A percentile compares a stretch with the other conserved stretches of the same genome.
phyloP scores from a whole-genome alignment of 1,139 yeast species.

The Candida albicans region DNA sequence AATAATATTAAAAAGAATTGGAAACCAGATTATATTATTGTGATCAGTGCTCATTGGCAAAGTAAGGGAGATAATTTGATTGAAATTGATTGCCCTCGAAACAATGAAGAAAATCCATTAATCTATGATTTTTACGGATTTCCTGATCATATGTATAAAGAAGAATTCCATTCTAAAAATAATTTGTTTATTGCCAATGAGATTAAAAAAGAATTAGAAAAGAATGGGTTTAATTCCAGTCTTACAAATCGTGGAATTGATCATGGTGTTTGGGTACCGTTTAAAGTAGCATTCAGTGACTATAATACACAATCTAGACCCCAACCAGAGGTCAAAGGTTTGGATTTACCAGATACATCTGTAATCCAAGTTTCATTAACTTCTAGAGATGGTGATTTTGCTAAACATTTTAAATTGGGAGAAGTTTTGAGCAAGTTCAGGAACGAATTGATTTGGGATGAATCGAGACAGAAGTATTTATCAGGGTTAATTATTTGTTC shows the following conservation, averaged over 20 bases:
- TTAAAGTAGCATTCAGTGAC: conserved; percentile 66
- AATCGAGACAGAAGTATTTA: conserved; percentile 24
- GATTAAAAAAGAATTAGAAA: conserved; percentile 40
- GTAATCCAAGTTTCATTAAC: conserved; percentile 67
- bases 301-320: conserved; percentile 24
- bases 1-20: conserved; percentile 42
- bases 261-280: conserved; percentile 84
- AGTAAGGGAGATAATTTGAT: conserved; percentile 39
- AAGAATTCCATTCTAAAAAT: conserved; percentile 54
- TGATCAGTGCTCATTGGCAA: conserved; percentile 81
- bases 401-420: conserved; percentile 56
- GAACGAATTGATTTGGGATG: conserved; percentile 39
- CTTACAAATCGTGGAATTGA: conserved; percentile 63
- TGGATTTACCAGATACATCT: conserved; percentile 50
- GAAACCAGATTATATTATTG: conserved; percentile 64
- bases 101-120: conserved; percentile 28
- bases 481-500: conserved; percentile 58
- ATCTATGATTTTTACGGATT: conserved; percentile 77
- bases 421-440: conserved; percentile 52
- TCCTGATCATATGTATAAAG: conserved; percentile 61
- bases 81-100: conserved; percentile 49
- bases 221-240: conserved; percentile 45
- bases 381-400: conserved; percentile 45
- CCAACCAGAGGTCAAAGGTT: conserved; percentile 25
- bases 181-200: conserved; percentile 43